Percentiles rank a stretch among this genome's conserved stretches.
These are phyloP conservation scores for Leccinum olivaceopallidum DNA, from an alignment of 768 basidiomycete species.

Conservation along the genomic window DNA sequence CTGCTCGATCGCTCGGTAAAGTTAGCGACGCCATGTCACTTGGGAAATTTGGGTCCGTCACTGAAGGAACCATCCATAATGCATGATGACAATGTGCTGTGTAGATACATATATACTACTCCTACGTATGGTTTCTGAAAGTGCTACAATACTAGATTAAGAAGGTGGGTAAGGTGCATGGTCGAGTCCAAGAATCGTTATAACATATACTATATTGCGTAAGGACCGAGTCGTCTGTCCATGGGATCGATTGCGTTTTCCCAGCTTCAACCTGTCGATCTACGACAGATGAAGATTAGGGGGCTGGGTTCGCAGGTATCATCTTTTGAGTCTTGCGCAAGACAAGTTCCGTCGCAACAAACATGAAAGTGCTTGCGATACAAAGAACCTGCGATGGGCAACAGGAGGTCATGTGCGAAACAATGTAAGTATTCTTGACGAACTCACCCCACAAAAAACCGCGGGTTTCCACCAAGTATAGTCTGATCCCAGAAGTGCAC, in stretches of 20 bases:
- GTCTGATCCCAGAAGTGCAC: constrained; percentile 50
- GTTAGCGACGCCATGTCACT: neutral
- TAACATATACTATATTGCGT: constrained; percentile 2
- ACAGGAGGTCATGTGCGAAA: constrained; percentile 4
- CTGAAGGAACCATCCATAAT: neutral
- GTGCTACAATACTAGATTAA: neutral
- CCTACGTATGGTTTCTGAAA: neutral
- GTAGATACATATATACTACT: neutral
- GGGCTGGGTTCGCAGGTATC: neutral
- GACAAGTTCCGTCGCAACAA: constrained; percentile 12
- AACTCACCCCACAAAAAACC: constrained; percentile 46
- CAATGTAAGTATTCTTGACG: neutral
- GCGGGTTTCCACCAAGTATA: constrained; percentile 59
- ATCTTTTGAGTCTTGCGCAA: constrained; percentile 1
- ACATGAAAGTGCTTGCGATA: constrained; percentile 19
- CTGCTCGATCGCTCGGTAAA: too few species aligned
- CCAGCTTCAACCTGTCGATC: neutral
- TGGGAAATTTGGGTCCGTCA: neutral
- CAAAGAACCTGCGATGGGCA: constrained; percentile 14
- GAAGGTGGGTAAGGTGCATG: neutral
- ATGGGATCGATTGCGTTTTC: neutral
- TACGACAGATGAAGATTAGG: neutral
- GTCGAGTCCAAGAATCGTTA: neutral
- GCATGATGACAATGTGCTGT: too few species aligned
- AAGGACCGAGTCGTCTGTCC: neutral